Base-by-base conservation (phyloP, 805 yeast genomes). In the Tetrapisispora taiwanensis region DNA sequence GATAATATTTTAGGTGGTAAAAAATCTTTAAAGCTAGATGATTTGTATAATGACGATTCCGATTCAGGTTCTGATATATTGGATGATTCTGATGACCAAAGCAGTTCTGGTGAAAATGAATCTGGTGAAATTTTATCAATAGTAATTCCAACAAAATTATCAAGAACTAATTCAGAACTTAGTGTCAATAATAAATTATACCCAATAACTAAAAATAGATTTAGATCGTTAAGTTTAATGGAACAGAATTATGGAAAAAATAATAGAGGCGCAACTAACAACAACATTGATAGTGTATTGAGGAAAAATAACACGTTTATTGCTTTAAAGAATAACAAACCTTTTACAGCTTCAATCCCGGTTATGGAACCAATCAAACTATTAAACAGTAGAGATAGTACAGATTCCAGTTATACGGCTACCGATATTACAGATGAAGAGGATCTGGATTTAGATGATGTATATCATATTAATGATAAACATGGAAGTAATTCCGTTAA, bases 111-210 rank as follows among this genome's bases (percentile, higher is more conserved):
- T 2, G 61, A 62, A 13, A 59, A 57, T 33, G 67, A 63, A 10
- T 59, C 56, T 36, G 64, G 61, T 15, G 58, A 57, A 26, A 62
- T 61, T 5, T 53, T 67, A 32, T 67, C 65, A 46, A 65, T 69
- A 48, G 67, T 66, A 46, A 71, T 60, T 5, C 63, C 65, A 5
- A 59, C 58, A 39, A 48, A 52, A 45, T 42, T 61, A 32, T 59
- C 63, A 2, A 47, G 63, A 30, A 52, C 63, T 12, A 55, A 53
- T 12, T 56, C 63, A 7, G 45, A 47, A 15, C 28, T 49, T 3
- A 27, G 26, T 26, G 17, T 34, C 1, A 28, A 26, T 17, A 34
- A 27, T 34, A 19, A 17, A 18, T 18, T 34, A n/a, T 19, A 4
- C 15, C 18, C 45, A 24, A 36, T 4, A 7, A 30, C 30, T 12